Evolutionary conservation across 2,329 filamentous ascomycete species (phyloP), one percentile per base, ranked within the genome.

Genomic region (Neonectria coccinea): DNA sequence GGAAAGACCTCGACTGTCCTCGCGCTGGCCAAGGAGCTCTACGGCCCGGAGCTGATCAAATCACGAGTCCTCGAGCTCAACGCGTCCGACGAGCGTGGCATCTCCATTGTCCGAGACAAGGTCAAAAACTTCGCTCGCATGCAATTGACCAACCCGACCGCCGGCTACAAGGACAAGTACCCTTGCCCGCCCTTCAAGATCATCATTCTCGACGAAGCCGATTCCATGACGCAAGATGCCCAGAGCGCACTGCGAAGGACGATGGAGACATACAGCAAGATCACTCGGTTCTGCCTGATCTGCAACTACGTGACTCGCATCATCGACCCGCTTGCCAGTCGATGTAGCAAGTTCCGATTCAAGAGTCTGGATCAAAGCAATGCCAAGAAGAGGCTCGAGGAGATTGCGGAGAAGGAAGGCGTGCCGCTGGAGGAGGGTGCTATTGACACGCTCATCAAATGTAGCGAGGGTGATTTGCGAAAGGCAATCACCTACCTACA

Each of bases 281-380:
- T 98, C 80, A 99, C 96, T 2, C 88, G 96, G 14, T 99, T 99
- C 80, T 98, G 96, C 77, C 85, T 99, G 45, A 95, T 98, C 63
- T 99, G 97, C 82, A 99, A 99, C 81, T 99, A 99, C 75, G 96
- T 99, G 50, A 98, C 96, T 4, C 86, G 96, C 64, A 99, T 99
- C 77, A 99, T 99, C 74, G 96, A 99, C 77, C 97, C 96, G 7
- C 83, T 99, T 22, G 96, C 96, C 1, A 94, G 90, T 78, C 88
- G 96, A 73, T 99, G 96, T 82, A 94, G 90, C 80, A 99, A 99
- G 81, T 99, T 99, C 78, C 87, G 96, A 33, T 99, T 99, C 87
- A 99, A 99, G 88, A 93, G 92, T 68, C 82, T 99, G 68, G 95
- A 97, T 77, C 91, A 94, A 74, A 88, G 88, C 8, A 97, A 97